Evolutionary conservation across 192 early-diverging fungal species (phyloP), one percentile per base, ranked within the genome.

Genomic region (Powellomyces hirtus): DNA sequence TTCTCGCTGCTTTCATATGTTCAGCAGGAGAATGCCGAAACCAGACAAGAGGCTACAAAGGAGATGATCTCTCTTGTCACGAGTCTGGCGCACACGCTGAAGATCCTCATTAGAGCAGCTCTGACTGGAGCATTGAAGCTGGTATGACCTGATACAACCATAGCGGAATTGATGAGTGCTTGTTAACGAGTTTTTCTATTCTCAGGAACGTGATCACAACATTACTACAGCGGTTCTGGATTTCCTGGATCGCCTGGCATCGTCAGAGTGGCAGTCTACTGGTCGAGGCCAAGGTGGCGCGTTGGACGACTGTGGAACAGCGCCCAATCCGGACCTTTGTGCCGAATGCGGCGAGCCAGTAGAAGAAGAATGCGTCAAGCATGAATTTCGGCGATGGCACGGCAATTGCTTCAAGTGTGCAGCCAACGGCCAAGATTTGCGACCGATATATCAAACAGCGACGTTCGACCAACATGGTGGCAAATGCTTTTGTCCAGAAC

Each of bases 31-130:
- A 64, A 58, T 67, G 69, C 51, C 77, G 67, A 69, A 14, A 88
- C 63, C 74, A 75, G 59, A 81, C 70, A 76, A 33, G 59, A 70
- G 33, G 72, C 70, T 40, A 93, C 92, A 4, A 84, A 94, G 64
- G 94, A 96, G 74, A 76, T 97, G 72, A 85, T 98, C 66, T 88
- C 90, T 10, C 75, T 95, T 5, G 93, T 97, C 0, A 95, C 94
- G 38, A 89, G 88, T 20, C 81, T 98, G 24, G 96, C 96, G 2
- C 95, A 96, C 66, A 90, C 87, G 33, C 83, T 98, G 44, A 98
- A 98, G 70, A 88, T 91, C 16, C 75, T 96, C 55, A 96, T 97
- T 61, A 85, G 94, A 18, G 82, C 91, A 16, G 94, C 94, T 10
- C 77, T 98, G 33, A 91, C 88, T 51, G 92, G 94, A 22, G 91